A percentile compares a stretch with the other conserved stretches of the same genome.
Evolutionary conservation across 202 grass and related monocot species (phyloP).

Genomic region (Saccharum hybrid): DNA sequence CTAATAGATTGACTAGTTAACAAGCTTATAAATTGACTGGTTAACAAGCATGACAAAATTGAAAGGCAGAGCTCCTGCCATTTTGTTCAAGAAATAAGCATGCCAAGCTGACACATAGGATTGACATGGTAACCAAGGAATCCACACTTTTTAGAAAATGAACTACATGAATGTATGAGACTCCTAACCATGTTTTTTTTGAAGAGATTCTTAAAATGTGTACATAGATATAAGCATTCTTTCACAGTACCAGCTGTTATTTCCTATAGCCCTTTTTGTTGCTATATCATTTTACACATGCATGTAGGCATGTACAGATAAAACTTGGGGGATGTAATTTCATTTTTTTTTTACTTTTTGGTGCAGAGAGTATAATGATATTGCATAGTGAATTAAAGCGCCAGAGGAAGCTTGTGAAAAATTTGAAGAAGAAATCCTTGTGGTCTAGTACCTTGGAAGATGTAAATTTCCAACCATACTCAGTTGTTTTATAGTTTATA

Average conservation of each 20-base stretch:
- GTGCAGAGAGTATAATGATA: slow-evolving; percentile 86
- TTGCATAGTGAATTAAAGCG: slow-evolving; percentile 88
- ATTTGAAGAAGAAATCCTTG: slow-evolving; percentile 93
- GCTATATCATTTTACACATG: not conserved
- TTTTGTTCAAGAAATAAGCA: not conserved
- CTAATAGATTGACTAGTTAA: slow-evolving; percentile 5
- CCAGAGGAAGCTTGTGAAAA: slow-evolving; percentile 92
- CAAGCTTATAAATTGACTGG: slow-evolving; percentile 14
- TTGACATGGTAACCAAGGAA: not conserved
- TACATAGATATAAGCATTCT: not conserved
- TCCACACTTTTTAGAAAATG: slow-evolving; percentile 13
- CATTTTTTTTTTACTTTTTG: slow-evolving; percentile 39
- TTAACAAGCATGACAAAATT: not conserved
- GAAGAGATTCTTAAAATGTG: slow-evolving; percentile 18
- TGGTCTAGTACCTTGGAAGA: slow-evolving; percentile 92
- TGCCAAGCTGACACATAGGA: not conserved
- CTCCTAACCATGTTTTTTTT: not conserved
- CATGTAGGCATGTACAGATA: not conserved
- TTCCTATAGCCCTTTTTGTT: not conserved
- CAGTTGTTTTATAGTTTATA: slow-evolving; percentile 26
- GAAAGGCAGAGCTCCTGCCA: not conserved
- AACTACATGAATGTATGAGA: not conserved
- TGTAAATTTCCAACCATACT: slow-evolving; percentile 53
- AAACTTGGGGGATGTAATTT: slow-evolving; percentile 13
- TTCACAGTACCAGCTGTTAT: not conserved